Conservation (phyloP, 164 flowering plant genomes). For the Santalum album region DNA sequence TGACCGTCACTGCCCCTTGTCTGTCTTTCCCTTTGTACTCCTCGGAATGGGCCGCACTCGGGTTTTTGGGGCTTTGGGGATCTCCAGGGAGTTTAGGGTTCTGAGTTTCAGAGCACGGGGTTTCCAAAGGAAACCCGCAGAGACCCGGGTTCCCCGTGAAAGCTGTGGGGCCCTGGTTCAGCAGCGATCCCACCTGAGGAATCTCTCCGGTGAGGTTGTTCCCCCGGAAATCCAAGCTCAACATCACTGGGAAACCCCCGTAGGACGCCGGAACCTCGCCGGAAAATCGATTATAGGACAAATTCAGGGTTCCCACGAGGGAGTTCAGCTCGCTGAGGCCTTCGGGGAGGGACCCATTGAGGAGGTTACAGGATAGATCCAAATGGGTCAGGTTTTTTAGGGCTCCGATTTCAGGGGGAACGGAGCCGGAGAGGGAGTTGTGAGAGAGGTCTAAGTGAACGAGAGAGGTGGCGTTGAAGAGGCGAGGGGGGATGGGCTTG, state of each 20-base stretch:
- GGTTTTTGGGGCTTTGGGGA: constrained; percentile 16
- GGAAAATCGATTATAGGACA: constrained; percentile 58
- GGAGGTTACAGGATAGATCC: constrained; percentile 62
- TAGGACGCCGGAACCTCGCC: constrained; percentile 64
- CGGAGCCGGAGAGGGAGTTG: constrained; percentile 54
- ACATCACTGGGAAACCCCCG: constrained; percentile 53
- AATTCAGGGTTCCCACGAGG: constrained; percentile 59
- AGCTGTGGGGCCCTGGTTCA: constrained; percentile 94
- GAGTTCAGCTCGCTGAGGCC: constrained; percentile 27
- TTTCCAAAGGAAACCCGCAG: constrained; percentile 77
- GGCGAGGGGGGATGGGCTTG: constrained; percentile 39
- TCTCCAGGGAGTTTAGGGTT: constrained; percentile 16
- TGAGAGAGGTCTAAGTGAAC: constrained; percentile 57
- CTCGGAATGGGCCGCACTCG: constrained; percentile 1
- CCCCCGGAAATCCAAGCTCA: constrained; percentile 66
- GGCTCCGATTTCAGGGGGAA: constrained; percentile 41
- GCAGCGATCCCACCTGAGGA: constrained; percentile 64
- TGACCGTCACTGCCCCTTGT: constrained; percentile 22
- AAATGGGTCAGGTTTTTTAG: constrained; percentile 32
- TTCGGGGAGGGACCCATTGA: constrained; percentile 68
- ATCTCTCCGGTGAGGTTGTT: constrained; percentile 73
- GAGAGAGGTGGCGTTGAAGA: constrained; percentile 51
- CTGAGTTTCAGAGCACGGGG: constrained; percentile 42
- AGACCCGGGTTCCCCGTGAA: constrained; percentile 76
- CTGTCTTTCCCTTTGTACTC: constrained; percentile 6